These are phyloP conservation scores for Coniochaeta pulveracea DNA, from an alignment of 2,329 filamentous ascomycete genomes.

Conservation along the genomic window DNA sequence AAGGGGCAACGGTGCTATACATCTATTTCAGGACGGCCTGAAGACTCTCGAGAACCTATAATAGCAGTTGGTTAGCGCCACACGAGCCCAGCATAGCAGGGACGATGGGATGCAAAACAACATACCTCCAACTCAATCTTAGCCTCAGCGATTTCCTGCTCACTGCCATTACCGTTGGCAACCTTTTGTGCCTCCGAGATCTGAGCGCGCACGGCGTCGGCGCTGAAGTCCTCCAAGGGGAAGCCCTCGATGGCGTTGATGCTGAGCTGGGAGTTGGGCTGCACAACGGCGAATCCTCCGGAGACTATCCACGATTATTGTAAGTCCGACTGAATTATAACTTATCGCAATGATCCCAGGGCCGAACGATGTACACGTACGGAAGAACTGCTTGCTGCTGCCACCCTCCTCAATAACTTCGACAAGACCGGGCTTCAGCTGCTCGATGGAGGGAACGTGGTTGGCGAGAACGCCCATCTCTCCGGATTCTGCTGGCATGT, in stretches of 20 bases:
- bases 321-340: conserved; percentile 8
- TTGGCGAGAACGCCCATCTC: conserved; percentile 99
- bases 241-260: conserved; percentile 98
- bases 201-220: conserved; percentile 79
- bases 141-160: conserved; percentile 95
- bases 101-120: too few relatives aligned
- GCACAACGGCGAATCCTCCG: conserved; percentile 91
- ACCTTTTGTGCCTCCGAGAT: conserved; percentile 95
- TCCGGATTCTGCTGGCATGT: conserved; percentile 94
- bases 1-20: conserved; percentile 27
- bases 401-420: conserved; percentile 93
- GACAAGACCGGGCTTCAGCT: conserved; percentile 91
- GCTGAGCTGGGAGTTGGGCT: conserved; percentile 89
- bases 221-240: conserved; percentile 90
- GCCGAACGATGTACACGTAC: conserved; percentile 51
- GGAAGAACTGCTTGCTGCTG: conserved; percentile 92
- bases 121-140: conserved; percentile 97
- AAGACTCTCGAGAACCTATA: conserved; percentile 70
- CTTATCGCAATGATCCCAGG: too few relatives aligned
- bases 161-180: conserved; percentile 77
- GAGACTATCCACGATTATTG: conserved; percentile 50
- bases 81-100: neutral
- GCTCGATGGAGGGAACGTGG: conserved; percentile 98
- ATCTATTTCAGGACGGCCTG: conserved; percentile 71
- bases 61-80: conserved; percentile 21